Percentiles rank a stretch among this genome's conserved stretches.
These are phyloP conservation scores for Plasmodium vivax DNA, from an alignment of 169 alveolate species.

Conservation along the genomic window DNA sequence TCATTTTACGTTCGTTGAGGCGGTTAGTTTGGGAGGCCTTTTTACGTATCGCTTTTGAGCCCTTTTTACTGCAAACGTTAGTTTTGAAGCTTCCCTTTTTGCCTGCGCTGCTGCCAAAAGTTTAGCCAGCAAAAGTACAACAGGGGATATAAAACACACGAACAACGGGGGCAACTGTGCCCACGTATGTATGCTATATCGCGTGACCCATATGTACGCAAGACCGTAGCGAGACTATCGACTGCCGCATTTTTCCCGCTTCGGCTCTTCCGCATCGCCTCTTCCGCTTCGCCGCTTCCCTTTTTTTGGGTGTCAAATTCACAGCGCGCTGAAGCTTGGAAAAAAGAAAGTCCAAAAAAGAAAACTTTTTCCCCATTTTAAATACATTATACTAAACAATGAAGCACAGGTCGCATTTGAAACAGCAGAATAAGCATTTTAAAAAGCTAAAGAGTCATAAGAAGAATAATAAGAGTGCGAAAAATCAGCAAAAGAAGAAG, in stretches of 20 bases:
- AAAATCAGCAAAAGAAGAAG: slow-evolving; percentile 20
- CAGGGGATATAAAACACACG: neutral
- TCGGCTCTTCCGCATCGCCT: neutral
- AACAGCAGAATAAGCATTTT: slow-evolving; percentile 53
- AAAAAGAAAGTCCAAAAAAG: neutral
- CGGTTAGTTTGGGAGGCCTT: neutral
- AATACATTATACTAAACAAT: slow-evolving; percentile 14
- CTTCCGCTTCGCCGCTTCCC: neutral
- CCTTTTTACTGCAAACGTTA: neutral
- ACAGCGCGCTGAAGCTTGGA: neutral
- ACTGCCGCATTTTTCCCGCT: neutral
- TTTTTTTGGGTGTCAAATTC: neutral
- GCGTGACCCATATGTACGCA: neutral
- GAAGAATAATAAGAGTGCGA: slow-evolving; percentile 18
- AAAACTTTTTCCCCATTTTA: neutral
- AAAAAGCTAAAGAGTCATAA: slow-evolving; percentile 42
- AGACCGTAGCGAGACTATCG: neutral
- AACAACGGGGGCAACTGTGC: neutral
- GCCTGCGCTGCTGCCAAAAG: neutral
- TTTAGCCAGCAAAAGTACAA: neutral
- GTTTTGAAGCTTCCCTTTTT: neutral
- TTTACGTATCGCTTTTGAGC: neutral
- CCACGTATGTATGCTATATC: neutral
- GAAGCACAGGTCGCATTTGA: slow-evolving; percentile 63
- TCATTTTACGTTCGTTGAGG: neutral